phyloP scores from a whole-genome alignment of 495 filamentous ascomycete genomes.

The Penicillium psychrofluorescens region DNA sequence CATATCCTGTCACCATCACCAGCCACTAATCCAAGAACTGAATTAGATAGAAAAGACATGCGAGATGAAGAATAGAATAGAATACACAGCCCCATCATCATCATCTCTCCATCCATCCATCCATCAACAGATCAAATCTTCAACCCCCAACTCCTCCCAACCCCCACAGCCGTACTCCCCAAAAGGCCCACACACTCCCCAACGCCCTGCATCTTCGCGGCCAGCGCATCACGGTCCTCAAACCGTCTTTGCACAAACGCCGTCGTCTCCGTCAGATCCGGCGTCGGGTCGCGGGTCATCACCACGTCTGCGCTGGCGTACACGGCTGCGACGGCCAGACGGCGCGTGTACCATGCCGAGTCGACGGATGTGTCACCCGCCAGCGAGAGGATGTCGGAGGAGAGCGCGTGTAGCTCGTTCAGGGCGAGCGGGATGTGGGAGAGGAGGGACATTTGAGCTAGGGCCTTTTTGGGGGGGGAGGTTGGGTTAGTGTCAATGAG shows the following conservation, averaged over 20 bases:
- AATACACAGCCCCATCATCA: background rate
- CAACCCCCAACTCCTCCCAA: conserved; percentile 40
- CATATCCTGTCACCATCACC: no score
- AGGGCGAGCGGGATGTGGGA: conserved; percentile 69
- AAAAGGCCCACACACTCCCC: conserved; percentile 74
- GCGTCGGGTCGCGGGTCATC: conserved; percentile 78
- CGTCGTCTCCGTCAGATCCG: conserved; percentile 63
- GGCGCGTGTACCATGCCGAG: conserved; percentile 84
- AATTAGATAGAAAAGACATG: no score
- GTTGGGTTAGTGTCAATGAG: conserved; percentile 1
- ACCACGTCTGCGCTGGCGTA: conserved; percentile 85
- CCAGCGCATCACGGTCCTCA: conserved; percentile 55
- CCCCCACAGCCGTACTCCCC: conserved; percentile 42
- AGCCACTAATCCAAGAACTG: no score
- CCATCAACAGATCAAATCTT: conserved; percentile 27
- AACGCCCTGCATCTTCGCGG: conserved; percentile 50
- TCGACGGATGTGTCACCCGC: conserved; percentile 79
- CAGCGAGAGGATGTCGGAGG: conserved; percentile 82
- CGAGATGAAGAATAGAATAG: background rate
- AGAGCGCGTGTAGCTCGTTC: conserved; percentile 67
- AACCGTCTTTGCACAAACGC: conserved; percentile 72
- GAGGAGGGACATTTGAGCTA: conserved; percentile 81
- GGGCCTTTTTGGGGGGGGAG: conserved; percentile 60
- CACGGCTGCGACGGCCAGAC: conserved; percentile 65
- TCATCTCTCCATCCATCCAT: no score